Evolutionary conservation across 768 basidiomycete species (phyloP), one percentile per base, ranked within the genome.

Genomic region (Boletus sp.): DNA sequence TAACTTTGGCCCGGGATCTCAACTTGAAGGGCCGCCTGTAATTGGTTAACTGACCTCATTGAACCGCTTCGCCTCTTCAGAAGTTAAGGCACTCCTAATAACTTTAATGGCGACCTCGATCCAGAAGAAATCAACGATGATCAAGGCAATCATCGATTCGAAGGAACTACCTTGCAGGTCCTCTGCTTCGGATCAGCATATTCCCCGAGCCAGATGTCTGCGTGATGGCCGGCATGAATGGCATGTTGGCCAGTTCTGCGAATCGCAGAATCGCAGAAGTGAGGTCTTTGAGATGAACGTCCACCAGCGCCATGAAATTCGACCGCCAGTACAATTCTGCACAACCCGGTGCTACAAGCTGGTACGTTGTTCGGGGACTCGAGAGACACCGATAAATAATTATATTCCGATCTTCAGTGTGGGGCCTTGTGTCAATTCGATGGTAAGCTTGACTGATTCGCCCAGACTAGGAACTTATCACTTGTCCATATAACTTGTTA

Each of bases 31-130:
- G 13, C n/a, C 14, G 14, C 21, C 11, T 35, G 11, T 14, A 19
- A 38, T 43, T 2, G 7, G 33, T 17, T 8, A 5, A 54, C 66
- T 21, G 35, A 68, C 66, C 47, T 61, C 51, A 13, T 62, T 66
- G 30, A 66, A 57, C 25, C 38, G 47, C 33, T 59, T 58, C n/a
- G 48, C 51, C 19, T 68, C 58, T 41, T 56, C 58, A 3, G 35
- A 43, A 6, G 42, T 53, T 38, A 61, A 56, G 21, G 59, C 39
- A 33, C 59, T 60, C 48, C 62, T 58, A 29, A 68, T 68, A 1
- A 68, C 58, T 56, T 68, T 68, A 43, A 68, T 66, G 19, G 67
- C 67, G 27, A 68, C 62, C 58, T 68, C 47, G 51, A 39, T 21
- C 23, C 17, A 5, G 45, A 29, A 21, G 25, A 35, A 30, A 17